Conservation (phyloP, 805 yeast species). For the Yamadazyma scolyti region DNA sequence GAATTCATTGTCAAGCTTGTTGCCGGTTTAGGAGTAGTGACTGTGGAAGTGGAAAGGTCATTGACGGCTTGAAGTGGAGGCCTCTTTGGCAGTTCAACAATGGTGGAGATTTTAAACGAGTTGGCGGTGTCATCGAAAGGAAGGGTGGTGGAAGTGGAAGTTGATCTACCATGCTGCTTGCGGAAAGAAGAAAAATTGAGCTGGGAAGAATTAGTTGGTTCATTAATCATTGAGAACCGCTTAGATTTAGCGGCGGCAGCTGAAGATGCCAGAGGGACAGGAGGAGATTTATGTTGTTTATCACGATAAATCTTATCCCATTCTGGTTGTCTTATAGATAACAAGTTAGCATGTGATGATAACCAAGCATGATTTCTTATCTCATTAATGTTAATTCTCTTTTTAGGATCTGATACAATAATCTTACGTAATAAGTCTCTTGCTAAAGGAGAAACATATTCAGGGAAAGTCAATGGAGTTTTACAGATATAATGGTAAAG, state of each 20-base stretch:
- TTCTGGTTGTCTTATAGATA: conserved; percentile 81
- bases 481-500: conserved; percentile 88
- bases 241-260: conserved; percentile 22
- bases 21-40: conserved; percentile 1
- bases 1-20: conserved; percentile 34
- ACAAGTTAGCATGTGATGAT: conserved; percentile 73
- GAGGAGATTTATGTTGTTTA: conserved; percentile 15
- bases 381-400: conserved; percentile 63
- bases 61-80: conserved; percentile 11
- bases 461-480: conserved; percentile 93
- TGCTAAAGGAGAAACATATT: conserved; percentile 84
- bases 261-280: conserved; percentile 7
- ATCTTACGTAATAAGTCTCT: conserved; percentile 85
- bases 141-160: conserved; percentile 15
- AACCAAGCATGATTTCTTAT: conserved; percentile 87
- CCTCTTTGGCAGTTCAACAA: conserved; percentile 14
- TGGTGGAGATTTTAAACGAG: conserved; percentile 7
- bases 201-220: conserved; percentile 33
- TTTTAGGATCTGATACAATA: conserved; percentile 78
- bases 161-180: conserved; percentile 28
- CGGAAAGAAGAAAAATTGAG: conserved; percentile 20
- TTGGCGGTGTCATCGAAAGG: neutral
- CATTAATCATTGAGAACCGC: conserved; percentile 44
- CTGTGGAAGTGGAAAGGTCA: conserved; percentile 6
- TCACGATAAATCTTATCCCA: conserved; percentile 67